Conservation (phyloP, 129 eudicot species). For the Cynara cardunculus region DNA sequence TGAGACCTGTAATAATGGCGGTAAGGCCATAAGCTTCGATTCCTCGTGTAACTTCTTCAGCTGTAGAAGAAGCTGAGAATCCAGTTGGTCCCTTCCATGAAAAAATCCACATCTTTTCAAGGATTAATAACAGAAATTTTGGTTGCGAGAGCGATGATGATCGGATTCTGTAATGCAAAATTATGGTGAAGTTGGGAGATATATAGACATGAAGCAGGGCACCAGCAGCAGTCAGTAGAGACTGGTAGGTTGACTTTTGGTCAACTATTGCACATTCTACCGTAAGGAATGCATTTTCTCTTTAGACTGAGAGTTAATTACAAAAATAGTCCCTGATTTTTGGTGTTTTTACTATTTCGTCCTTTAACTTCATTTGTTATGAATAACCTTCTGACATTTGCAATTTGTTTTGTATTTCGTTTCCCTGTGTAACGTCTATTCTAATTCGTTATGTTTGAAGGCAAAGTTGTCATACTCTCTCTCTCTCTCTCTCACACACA, state of each 20-base stretch:
- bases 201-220: conserved; percentile 1
- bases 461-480: neutral
- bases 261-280: conserved; percentile 15
- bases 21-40: conserved; percentile 46
- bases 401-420: neutral
- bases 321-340: neutral
- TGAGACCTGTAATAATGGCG: conserved; percentile 71
- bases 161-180: neutral
- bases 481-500: neutral
- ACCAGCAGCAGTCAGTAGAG: neutral
- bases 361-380: neutral
- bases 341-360: neutral
- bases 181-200: conserved; percentile 15
- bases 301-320: neutral
- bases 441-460: neutral
- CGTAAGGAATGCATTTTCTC: neutral
- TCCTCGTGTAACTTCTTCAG: conserved; percentile 37
- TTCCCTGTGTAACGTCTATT: neutral
- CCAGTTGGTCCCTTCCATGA: conserved; percentile 42
- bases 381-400: neutral
- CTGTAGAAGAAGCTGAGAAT: conserved; percentile 36
- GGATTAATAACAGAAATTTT: neutral
- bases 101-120: conserved; percentile 52
- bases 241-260: conserved; percentile 14
- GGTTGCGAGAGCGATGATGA: neutral